Base-by-base conservation (phyloP, 2,329 filamentous ascomycete species). In the Ophioceras dolichostomum region DNA sequence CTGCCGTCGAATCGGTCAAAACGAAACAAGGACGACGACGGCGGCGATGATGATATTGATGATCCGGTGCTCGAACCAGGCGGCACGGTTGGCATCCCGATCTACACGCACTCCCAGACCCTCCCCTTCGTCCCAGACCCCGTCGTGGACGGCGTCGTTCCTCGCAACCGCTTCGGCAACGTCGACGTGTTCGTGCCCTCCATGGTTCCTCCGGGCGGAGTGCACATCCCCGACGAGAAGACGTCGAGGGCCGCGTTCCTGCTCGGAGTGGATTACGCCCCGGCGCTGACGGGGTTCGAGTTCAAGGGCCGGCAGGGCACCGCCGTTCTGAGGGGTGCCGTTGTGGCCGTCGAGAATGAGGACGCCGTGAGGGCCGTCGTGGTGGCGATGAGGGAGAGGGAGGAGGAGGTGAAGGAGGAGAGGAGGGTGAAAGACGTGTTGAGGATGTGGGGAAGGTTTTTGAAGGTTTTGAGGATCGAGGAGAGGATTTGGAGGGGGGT, bases 141-240 rank as follows among this genome's bases (percentile, higher is more conserved):
- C 0, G 79, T 96, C 2, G 65, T 83, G 4, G 61, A 77, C 36
- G 88, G 87, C 1, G 65, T 68, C 10, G 71, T 96, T 2, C 89
- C 91, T 0, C 89, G 85, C 59, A 98, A 98, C 53, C 79, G 81
- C 14, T 98, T 86, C 56, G 87, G 87, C 10, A 98, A 98, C 51
- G 79, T 96, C 41, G 91, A 96, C 50, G 73, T 94, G 28, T 96
- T 89, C 54, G 87, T 94, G 10, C 79, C 85, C 0, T 85, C 77
- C 43, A 96, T 98, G 91, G 68, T 96, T 1, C 91, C 91, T 0
- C 59, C 62, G 29, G 89, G 91, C 0, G 88, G 84, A 2, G 70
- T 76, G 2, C 86, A 96, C 54, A 63, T 96, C 18, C 49, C 57
- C 5, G 60, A 68, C 40, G 60, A 70, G 33, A 50, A 79, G 36